Base-by-base conservation (phyloP, 225 moss, liverwort and hornwort genomes). In the Lunularia cruciata region DNA sequence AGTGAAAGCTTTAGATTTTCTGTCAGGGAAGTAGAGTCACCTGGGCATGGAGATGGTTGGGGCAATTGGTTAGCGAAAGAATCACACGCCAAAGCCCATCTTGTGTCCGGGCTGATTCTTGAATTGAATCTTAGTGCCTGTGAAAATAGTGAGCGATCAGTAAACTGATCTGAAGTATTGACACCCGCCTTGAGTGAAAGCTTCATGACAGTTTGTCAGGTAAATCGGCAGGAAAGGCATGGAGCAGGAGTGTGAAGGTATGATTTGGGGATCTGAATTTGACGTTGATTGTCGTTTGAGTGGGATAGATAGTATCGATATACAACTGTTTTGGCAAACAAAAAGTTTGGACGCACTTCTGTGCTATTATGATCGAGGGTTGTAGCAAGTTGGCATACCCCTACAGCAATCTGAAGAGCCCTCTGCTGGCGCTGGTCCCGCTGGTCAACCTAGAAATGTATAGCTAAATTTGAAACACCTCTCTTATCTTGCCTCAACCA, bases 401-500 rank as follows among this genome's bases (percentile, higher is more conserved):
- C 54, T 27, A 54, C 26, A 25, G 54, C 11, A 3, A 25, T 11
- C 9, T 54, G 54, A 28, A 54, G 22, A 22, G 54, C n/a, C 54
- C 26, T 22, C 52, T 11, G 7, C 23, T 53, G 8, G 54, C 27
- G 54, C 56, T 31, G 56, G 13, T 57, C 56, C 20, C 13, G 54
- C 54, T 28, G 54, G 54, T 28, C 54, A 54, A 20, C 26, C 54
- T 25, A 27, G 54, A 54, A 23, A 11, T 27, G 22, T 54, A 27
- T 54, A 28, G 54, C 54, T 54, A 54, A 54, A 54, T 54, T 54
- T 54, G 54, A 25, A 53, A 26, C 25, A 13, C 23, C 27, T 28
- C 54, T 54, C 54, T 54, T 54, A 54, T 54, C 54, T 54, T 28
- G 54, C 54, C 54, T 54, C 54, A 54, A 54, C 54, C 54, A 54